Percentiles rank a stretch among this genome's conserved stretches.
Evolutionary conservation across 768 basidiomycete species (phyloP).

Genomic region (Lactarius sp.): DNA sequence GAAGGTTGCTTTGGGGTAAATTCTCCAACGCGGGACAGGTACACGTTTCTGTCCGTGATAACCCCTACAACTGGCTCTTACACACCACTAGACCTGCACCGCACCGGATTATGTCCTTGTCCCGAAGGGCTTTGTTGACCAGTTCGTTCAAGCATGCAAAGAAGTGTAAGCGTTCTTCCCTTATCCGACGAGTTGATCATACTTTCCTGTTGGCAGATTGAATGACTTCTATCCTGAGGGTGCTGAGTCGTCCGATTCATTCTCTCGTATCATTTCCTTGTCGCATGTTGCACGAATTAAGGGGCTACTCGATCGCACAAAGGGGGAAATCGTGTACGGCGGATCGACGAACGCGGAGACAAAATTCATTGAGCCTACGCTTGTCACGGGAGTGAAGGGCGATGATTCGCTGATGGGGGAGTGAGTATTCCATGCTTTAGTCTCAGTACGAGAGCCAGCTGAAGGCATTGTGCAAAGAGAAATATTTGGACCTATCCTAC

Average conservation of each 20-base stretch:
- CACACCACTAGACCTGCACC: conserved; percentile 52
- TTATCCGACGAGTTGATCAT: background rate
- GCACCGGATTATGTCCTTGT: conserved; percentile 56
- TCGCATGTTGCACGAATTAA: conserved; percentile 58
- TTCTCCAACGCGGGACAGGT: conserved; percentile 60
- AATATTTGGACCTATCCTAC: conserved; percentile 78
- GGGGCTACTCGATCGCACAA: conserved; percentile 55
- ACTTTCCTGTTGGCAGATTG: conserved; percentile 35
- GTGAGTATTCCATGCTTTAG: conserved; percentile 37
- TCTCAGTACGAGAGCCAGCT: background rate
- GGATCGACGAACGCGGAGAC: conserved; percentile 54
- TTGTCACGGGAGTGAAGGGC: conserved; percentile 55
- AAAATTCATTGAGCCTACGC: conserved; percentile 66
- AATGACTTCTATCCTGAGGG: conserved; percentile 52
- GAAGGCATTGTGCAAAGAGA: conserved; percentile 45
- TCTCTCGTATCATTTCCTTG: conserved; percentile 48
- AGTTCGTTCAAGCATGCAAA: conserved; percentile 38
- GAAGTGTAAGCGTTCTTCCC: conserved; percentile 35
- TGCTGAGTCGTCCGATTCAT: conserved; percentile 40
- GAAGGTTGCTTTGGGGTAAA: conserved; percentile 82
- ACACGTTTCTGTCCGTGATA: background rate
- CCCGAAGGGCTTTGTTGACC: conserved; percentile 38
- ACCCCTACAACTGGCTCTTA: background rate
- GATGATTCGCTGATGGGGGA: conserved; percentile 76
- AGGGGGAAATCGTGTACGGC: conserved; percentile 61